Evolutionary conservation across 352 stramenopile genomes (phyloP).

Genomic region (Phytophthora tubulina): DNA sequence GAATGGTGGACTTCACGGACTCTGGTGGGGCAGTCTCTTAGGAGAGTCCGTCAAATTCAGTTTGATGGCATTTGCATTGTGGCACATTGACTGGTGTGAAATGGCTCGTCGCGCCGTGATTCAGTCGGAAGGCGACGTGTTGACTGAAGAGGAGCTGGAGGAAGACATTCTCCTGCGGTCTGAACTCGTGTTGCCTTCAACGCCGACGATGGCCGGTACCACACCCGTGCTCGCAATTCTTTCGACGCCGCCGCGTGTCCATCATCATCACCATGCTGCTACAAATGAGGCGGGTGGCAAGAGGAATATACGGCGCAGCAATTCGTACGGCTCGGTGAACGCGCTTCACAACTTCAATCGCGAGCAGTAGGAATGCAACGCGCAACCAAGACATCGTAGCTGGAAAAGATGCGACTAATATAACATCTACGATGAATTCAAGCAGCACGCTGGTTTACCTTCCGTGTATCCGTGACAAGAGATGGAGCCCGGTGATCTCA

Average conservation of each 20-base stretch:
- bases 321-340: conserved; percentile 38
- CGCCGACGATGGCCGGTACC: conserved; percentile 65
- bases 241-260: conserved; percentile 60
- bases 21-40: conserved; percentile 81
- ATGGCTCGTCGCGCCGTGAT: conserved; percentile 75
- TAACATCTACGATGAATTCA: conserved; percentile 14
- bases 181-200: conserved; percentile 67
- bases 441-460: neutral
- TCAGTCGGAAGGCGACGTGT: conserved; percentile 65
- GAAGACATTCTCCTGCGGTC: conserved; percentile 71
- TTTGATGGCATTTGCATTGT: conserved; percentile 65
- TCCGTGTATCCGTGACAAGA: too few species aligned
- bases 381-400: neutral
- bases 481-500: too few species aligned
- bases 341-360: conserved; percentile 29
- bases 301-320: conserved; percentile 20
- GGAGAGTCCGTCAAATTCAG: conserved; percentile 81
- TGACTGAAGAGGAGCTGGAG: conserved; percentile 54
- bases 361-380: conserved; percentile 21
- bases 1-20: conserved; percentile 58
- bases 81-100: conserved; percentile 73
- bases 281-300: conserved; percentile 12
- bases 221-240: conserved; percentile 70
- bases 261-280: conserved; percentile 38
- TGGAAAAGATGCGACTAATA: conserved; percentile 1